These are phyloP conservation scores for Phytopythium ostracodes DNA, from an alignment of 352 stramenopile genomes.

Conservation along the genomic window DNA sequence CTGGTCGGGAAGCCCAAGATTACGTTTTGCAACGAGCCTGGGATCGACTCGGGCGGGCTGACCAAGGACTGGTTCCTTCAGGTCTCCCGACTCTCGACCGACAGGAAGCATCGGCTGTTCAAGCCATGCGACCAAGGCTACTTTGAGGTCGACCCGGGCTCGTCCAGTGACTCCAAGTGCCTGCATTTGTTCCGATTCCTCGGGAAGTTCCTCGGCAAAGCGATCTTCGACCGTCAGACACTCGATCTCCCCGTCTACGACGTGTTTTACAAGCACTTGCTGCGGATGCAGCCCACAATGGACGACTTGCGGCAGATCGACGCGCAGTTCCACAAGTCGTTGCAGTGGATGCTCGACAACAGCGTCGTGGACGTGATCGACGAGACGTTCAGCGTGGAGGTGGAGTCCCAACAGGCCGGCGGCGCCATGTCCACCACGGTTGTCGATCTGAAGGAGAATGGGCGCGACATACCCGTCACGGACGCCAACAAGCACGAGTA, in stretches of 20 bases:
- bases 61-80: constrained; percentile 90
- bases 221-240: constrained; percentile 83
- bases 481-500: constrained; percentile 80
- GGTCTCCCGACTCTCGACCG: constrained; percentile 45
- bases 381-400: constrained; percentile 83
- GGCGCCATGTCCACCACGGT: constrained; percentile 15
- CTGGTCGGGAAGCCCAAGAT: constrained; percentile 73
- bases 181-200: constrained; percentile 58
- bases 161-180: constrained; percentile 23
- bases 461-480: constrained; percentile 55
- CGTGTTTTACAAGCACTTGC: constrained; percentile 64
- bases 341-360: constrained; percentile 87
- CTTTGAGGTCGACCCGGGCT: constrained; percentile 44
- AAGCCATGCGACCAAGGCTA: constrained; percentile 45
- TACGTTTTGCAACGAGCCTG: constrained; percentile 74
- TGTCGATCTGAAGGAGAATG: constrained; percentile 64
- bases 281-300: constrained; percentile 38
- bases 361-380: constrained; percentile 73
- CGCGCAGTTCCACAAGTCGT: constrained; percentile 72
- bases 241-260: constrained; percentile 78
- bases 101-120: constrained; percentile 41
- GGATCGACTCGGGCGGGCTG: constrained; percentile 85
- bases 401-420: constrained; percentile 12
- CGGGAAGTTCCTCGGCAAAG: constrained; percentile 80
- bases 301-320: constrained; percentile 74